These are phyloP conservation scores for Cryptosporidium parvum DNA, from an alignment of 169 alveolate genomes.

Conservation along the genomic window DNA sequence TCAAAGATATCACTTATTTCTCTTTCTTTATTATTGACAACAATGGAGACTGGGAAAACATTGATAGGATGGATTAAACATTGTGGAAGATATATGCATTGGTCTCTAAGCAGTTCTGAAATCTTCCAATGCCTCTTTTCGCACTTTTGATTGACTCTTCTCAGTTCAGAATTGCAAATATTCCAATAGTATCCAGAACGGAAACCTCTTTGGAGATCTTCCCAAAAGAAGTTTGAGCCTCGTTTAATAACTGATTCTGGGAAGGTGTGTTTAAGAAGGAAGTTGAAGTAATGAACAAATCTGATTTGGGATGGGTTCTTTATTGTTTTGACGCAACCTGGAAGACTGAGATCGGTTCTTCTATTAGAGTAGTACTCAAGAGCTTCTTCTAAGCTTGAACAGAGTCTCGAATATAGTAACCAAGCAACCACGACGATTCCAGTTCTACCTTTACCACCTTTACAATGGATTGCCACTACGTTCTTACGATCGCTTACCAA, in stretches of 20 bases:
- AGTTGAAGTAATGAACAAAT: slow-evolving; percentile 52
- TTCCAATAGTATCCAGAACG: slow-evolving; percentile 64
- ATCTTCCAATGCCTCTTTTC: slow-evolving; percentile 59
- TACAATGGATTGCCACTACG: slow-evolving; percentile 90
- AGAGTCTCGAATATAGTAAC: slow-evolving; percentile 79
- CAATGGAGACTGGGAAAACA: slow-evolving; percentile 35
- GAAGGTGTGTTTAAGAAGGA: slow-evolving; percentile 44
- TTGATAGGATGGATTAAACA: slow-evolving; percentile 9
- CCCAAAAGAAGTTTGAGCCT: slow-evolving; percentile 59
- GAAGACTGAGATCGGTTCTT: slow-evolving; percentile 73
- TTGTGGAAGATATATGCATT: slow-evolving; percentile 26
- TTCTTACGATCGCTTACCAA: slow-evolving; percentile 79
- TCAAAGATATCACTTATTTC: slow-evolving; percentile 8
- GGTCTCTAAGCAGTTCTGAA: slow-evolving; percentile 33
- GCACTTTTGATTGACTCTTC: slow-evolving; percentile 41
- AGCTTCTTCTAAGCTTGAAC: slow-evolving; percentile 79
- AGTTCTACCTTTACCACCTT: slow-evolving; percentile 95
- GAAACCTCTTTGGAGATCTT: slow-evolving; percentile 71
- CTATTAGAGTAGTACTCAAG: slow-evolving; percentile 79
- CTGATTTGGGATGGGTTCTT: slow-evolving; percentile 72
- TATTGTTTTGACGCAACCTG: slow-evolving; percentile 69
- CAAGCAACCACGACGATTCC: slow-evolving; percentile 90
- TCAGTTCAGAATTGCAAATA: slow-evolving; percentile 14
- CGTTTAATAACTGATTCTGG: slow-evolving; percentile 7
- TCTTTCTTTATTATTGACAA: background rate